Evolutionary conservation across 768 basidiomycete genomes (phyloP).

Genomic region (Lyophyllum semitale): DNA sequence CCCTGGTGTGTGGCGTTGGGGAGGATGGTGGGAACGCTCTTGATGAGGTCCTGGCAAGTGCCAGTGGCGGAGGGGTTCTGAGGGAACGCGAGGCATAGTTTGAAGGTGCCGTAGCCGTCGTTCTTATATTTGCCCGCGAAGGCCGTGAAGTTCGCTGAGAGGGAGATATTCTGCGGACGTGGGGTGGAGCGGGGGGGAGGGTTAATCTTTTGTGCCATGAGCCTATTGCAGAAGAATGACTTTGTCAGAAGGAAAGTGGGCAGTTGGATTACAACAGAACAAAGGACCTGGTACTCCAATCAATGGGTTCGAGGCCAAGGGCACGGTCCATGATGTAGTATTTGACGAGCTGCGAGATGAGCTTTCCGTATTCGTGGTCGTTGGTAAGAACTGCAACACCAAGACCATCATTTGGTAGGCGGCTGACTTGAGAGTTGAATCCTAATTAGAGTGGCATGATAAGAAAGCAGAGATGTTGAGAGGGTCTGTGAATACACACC

Average conservation of each 20-base stretch:
- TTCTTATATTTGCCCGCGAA: conserved; percentile 25
- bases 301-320: conserved; percentile 22
- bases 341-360: conserved; percentile 21
- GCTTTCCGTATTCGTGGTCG: conserved; percentile 22
- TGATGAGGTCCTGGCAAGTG: conserved; percentile 7
- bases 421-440: conserved; percentile 14
- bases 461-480: neutral
- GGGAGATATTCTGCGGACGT: conserved; percentile 15
- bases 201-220: conserved; percentile 4
- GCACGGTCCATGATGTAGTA: conserved; percentile 26
- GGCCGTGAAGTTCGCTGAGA: conserved; percentile 15
- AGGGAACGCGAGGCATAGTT: conserved; percentile 21
- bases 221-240: neutral
- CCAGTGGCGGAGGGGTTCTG: neutral
- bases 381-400: conserved; percentile 29
- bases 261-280: neutral
- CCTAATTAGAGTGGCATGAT: neutral
- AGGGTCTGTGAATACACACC: neutral
- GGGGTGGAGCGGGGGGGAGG: conserved; percentile 10
- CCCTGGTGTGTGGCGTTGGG: conserved; percentile 17
- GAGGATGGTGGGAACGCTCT: conserved; percentile 13
- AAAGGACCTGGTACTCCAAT: conserved; percentile 25
- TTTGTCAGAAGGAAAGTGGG: neutral
- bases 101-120: conserved; percentile 22
- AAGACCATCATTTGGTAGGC: conserved; percentile 14